Base-by-base conservation (phyloP, 78 protist genomes). In the Isochrysis galbana region DNA sequence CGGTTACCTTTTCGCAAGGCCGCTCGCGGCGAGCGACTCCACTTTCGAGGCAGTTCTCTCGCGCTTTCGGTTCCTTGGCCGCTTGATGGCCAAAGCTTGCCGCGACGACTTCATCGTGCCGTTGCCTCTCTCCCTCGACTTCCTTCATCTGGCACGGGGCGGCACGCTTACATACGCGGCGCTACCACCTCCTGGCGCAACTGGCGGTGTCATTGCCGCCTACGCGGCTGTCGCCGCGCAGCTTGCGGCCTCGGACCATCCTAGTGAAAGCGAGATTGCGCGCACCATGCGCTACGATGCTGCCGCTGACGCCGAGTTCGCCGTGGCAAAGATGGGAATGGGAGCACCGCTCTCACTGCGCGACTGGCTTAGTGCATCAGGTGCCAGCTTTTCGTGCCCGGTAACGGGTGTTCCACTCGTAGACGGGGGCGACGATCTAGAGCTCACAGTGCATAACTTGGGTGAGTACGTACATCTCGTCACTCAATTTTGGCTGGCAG, bases 61-160 rank as follows among this genome's bases (percentile, higher is more conserved):
- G 29, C 32, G 47, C 47, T 77, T 77, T n/a, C 86, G 86, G 36
- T 39, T 39, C 42, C 86, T 77, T 34, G 86, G 86, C 34, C 86
- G 22, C 48, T 46, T 77, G n/a, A 41, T 22, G 47, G 48, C 47
- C 47, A 77, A 77, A 46, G 44, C 86, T 44, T 77, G 86, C 86
- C 86, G 45, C 29, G 86, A 77, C 86, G 5, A 7, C 38, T 77
- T 77, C 86, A 77, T 77, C 86, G 86, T 77, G 47, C 86, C 86
- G 48, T 46, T 77, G 47, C 86, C 86, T 2, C 86, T 77, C 47
- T 77, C 86, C 32, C 42, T 7, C 11, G 38, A 39, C 47, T 77
- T 77, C 47, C 22, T 77, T 22, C 42, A 39, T 19, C 47, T 41
- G 29, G 86, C 41, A 34, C 86, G 86, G n/a, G 86, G 86, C 46